Conservation (phyloP, 208 protist species). For the Strigomonas culicis region DNA sequence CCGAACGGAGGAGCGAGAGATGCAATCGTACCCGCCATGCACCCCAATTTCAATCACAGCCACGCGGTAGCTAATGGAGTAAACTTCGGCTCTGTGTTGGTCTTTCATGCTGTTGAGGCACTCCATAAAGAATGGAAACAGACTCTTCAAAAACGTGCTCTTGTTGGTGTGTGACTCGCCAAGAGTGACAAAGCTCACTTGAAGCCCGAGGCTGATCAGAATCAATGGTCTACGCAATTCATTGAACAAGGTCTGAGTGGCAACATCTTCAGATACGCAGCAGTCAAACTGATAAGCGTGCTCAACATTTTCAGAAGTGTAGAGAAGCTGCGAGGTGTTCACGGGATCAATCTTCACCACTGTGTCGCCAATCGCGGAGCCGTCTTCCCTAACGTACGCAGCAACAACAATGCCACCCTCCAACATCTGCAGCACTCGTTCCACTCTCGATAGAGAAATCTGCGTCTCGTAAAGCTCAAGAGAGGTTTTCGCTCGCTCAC, state of each 20-base stretch:
- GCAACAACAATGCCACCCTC: conserved; percentile 36
- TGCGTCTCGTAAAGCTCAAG: conserved; percentile 34
- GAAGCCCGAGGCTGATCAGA: conserved; percentile 26
- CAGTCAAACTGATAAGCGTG: conserved; percentile 31
- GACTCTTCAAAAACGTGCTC: conserved; percentile 20
- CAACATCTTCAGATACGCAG: conserved; percentile 24
- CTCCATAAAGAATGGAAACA: conserved; percentile 36
- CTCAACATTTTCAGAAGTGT: conserved; percentile 36
- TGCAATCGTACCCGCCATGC: conserved; percentile 28
- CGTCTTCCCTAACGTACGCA: background rate
- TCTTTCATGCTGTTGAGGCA: conserved; percentile 13
- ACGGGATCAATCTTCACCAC: conserved; percentile 16
- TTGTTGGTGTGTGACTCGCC: conserved; percentile 33
- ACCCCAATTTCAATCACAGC: conserved; percentile 28
- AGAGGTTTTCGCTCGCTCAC: conserved; percentile 21
- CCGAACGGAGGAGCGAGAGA: conserved; percentile 14
- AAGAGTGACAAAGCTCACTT: conserved; percentile 33
- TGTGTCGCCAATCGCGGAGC: conserved; percentile 5
- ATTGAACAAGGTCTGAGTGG: conserved; percentile 24
- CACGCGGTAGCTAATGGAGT: conserved; percentile 24
- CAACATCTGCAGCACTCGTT: conserved; percentile 32
- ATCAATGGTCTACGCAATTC: conserved; percentile 30
- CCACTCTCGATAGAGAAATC: conserved; percentile 23
- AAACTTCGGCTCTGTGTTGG: conserved; percentile 3
- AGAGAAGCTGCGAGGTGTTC: conserved; percentile 29